Percentiles rank a stretch among this genome's conserved stretches.
Evolutionary conservation across 2,329 filamentous ascomycete species (phyloP).

Genomic region (Pestalotiopsis sp.): DNA sequence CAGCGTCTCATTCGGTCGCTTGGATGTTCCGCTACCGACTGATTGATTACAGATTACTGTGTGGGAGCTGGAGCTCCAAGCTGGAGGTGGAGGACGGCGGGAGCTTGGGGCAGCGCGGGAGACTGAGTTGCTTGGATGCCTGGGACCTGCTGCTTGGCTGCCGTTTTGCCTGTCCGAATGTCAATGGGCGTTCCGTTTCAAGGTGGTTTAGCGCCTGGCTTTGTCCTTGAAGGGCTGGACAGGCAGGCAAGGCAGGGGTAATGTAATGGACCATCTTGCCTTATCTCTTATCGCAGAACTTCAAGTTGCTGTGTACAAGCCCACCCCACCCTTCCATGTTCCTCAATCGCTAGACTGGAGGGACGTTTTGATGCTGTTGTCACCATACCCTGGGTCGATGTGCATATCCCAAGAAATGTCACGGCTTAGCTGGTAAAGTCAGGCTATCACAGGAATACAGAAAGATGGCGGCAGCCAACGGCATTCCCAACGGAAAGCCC

Average conservation of each 20-base stretch:
- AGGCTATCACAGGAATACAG: background rate
- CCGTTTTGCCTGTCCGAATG: too few relatives aligned
- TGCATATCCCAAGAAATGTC: background rate
- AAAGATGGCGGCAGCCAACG: slow-evolving; percentile 10
- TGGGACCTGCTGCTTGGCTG: too few relatives aligned
- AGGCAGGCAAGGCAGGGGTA: too few relatives aligned
- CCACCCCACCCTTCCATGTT: background rate
- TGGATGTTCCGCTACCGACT: slow-evolving; percentile 3
- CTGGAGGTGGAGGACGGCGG: too few relatives aligned
- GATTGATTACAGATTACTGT: background rate
- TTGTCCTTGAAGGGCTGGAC: too few relatives aligned
- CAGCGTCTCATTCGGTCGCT: background rate
- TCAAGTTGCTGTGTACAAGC: background rate
- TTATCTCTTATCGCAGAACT: background rate
- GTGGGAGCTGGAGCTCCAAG: too few relatives aligned
- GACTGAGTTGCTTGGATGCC: too few relatives aligned
- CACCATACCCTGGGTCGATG: background rate
- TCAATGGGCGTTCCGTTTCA: too few relatives aligned
- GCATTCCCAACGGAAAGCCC: slow-evolving; percentile 13
- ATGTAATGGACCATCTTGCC: too few relatives aligned
- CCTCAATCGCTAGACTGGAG: background rate
- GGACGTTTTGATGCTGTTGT: background rate
- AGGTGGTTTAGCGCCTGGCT: too few relatives aligned
- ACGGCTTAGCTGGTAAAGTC: background rate
- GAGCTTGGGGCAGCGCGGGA: too few relatives aligned